Evolutionary conservation across 2,329 filamentous ascomycete species (phyloP), one percentile per base, ranked within the genome.

Genomic region (Coniochaeta hoffmannii): DNA sequence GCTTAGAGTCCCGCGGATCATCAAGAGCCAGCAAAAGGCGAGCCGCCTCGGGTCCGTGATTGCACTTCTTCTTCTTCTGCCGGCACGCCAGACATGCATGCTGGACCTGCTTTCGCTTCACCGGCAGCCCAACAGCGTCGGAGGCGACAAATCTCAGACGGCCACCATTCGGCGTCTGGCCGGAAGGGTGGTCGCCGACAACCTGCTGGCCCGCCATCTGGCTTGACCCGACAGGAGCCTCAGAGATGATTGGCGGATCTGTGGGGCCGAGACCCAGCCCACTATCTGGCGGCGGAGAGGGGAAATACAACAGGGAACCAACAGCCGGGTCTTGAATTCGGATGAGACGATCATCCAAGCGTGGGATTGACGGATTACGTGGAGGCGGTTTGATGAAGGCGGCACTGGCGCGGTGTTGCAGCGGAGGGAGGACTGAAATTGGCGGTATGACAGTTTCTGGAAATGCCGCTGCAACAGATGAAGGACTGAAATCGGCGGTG

Each of bases 21-120:
- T 51, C 49, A 32, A 28, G 49, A 12, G 19, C 12, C 30, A 19
- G 31, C 28, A 19, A 31, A 15, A 51, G 9, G 26, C 26, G 1
- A 12, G 24, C 28, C n/a, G 46, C 51, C 15, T 58, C 55, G 38
- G 66, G 63, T 19, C 65, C 61, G 46, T 69, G 69, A 51, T 65
- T 61, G 31, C 62, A 63, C 28, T 58, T 59, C 55, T 62, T 63
- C 61, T 83, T 83, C 58, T 77, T 77, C 51, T 74, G 76, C 4
- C 81, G 76, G 60, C 82, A 85, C 1, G 71, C 67, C 0, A 73
- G 70, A 59, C 82, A 85, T 4, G 82, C 82, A 30, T 83, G 80
- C 56, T 76, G 74, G 22, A 82, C 79, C 63, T 85, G 82, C 60
- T 81, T 81, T 53, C 81, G 71, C 69, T 85, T 85, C 55, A 81